Evolutionary conservation across 2,329 filamentous ascomycete species (phyloP).

Genomic region (Talaromyces sp.): DNA sequence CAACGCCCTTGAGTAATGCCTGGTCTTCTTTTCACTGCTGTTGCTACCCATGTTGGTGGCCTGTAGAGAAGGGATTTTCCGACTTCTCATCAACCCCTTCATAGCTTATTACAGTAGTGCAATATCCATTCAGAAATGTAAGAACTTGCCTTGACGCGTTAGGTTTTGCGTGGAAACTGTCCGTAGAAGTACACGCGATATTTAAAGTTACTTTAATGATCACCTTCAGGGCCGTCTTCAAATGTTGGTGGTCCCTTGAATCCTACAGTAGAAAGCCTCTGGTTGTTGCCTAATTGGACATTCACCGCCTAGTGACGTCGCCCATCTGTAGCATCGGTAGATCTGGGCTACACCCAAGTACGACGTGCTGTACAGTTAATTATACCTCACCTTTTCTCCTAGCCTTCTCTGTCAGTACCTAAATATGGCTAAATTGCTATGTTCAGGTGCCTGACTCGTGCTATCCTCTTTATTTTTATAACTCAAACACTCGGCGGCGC

Average conservation of each 20-base stretch:
- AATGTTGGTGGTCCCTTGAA: neutral
- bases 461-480: slow-evolving; percentile 21
- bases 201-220: too few species aligned
- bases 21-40: slow-evolving; percentile 45
- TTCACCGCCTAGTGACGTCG: slow-evolving; percentile 28
- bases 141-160: neutral
- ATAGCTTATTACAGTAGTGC: neutral
- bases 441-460: slow-evolving; percentile 31
- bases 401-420: neutral
- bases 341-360: neutral
- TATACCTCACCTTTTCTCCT: neutral
- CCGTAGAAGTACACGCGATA: too few species aligned
- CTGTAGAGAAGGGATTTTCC: slow-evolving; percentile 41
- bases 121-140: too few species aligned
- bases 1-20: slow-evolving; percentile 8
- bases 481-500: slow-evolving; percentile 31
- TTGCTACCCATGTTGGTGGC: slow-evolving; percentile 37
- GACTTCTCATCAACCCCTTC: too few species aligned
- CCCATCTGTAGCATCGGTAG: slow-evolving; percentile 12
- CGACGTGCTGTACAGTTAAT: neutral
- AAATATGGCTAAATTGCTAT: slow-evolving; percentile 13
- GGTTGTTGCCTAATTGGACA: neutral
- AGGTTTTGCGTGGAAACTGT: too few species aligned
- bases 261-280: neutral
- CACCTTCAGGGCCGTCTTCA: too few species aligned